phyloP scores from a whole-genome alignment of 768 basidiomycete species.

The Imleria badia region DNA sequence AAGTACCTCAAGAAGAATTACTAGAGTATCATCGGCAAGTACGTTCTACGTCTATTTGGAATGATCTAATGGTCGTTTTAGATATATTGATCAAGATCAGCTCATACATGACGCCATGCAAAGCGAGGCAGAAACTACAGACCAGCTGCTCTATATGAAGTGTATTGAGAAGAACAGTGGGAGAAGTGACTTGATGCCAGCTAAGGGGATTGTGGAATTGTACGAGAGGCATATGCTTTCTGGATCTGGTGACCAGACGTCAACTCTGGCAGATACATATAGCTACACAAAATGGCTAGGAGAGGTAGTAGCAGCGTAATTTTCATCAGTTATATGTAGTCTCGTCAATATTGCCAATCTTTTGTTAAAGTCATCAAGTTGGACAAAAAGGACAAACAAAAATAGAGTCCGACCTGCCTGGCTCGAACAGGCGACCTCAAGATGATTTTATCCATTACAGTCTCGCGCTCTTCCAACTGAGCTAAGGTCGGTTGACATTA shows the following conservation, averaged over 20 bases:
- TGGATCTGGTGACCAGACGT: constrained; percentile 5
- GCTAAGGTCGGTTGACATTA: constrained; percentile 23
- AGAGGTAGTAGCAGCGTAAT: constrained; percentile 4
- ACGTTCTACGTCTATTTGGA: not conserved
- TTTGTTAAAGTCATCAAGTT: too few species aligned
- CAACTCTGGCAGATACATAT: constrained; percentile 5
- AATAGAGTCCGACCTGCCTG: constrained; percentile 50
- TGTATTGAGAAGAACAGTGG: constrained; percentile 46
- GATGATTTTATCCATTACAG: constrained; percentile 42
- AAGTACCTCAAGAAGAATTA: constrained; percentile 61
- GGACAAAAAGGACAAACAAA: not conserved
- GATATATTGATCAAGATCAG: constrained; percentile 75
- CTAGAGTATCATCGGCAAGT: constrained; percentile 71
- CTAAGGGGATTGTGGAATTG: constrained; percentile 15
- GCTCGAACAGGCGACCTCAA: constrained; percentile 63
- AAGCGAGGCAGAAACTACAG: constrained; percentile 53
- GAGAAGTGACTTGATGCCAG: constrained; percentile 10
- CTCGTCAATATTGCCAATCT: too few species aligned
- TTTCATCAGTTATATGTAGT: too few species aligned
- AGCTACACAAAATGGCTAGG: constrained; percentile 25
- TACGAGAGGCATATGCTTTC: constrained; percentile 22
- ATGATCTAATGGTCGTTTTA: constrained; percentile 24
- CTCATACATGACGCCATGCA: constrained; percentile 60
- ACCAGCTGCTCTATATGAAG: constrained; percentile 53
- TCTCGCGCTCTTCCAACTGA: constrained; percentile 55